phyloP scores from a whole-genome alignment of 306 rosid genomes.

The Inga leiocalycina region DNA sequence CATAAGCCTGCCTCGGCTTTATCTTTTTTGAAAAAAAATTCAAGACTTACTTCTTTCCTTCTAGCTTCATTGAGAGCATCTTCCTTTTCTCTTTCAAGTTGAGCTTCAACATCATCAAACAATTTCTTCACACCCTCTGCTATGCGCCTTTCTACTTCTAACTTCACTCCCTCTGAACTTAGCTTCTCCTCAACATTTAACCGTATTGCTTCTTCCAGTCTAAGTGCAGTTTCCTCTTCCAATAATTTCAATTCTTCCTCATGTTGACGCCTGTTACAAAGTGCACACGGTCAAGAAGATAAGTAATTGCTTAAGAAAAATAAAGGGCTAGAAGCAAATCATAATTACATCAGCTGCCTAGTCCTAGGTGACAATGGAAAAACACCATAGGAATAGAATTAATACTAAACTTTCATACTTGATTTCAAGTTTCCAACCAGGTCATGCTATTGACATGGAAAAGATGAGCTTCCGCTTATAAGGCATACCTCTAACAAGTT shows the following conservation, averaged over 20 bases:
- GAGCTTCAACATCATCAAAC: conserved; percentile 73
- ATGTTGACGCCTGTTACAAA: conserved; percentile 60
- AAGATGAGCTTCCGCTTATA: conserved; percentile 22
- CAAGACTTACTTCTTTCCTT: conserved; percentile 73
- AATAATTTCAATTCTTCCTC: conserved; percentile 74
- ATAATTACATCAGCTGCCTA: not conserved
- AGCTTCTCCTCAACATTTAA: conserved; percentile 78
- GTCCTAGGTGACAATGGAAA: not conserved
- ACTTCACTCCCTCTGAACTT: conserved; percentile 61
- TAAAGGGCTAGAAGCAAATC: not conserved
- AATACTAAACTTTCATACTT: not conserved
- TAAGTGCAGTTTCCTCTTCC: conserved; percentile 81
- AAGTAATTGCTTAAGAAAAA: not conserved
- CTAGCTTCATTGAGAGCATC: conserved; percentile 81
- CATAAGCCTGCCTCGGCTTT: not conserved
- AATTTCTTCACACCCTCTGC: conserved; percentile 78
- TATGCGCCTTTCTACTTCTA: conserved; percentile 64
- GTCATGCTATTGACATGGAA: not conserved
- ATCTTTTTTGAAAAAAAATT: not conserved
- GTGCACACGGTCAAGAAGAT: conserved; percentile 29
- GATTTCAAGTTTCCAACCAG: not conserved
- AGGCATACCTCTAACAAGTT: conserved; percentile 49
- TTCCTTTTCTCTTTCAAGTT: conserved; percentile 89
- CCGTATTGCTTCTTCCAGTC: conserved; percentile 79
- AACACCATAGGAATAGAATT: not conserved